Base-by-base conservation (phyloP, 352 stramenopile genomes). In the Globisporangium perplexum region DNA sequence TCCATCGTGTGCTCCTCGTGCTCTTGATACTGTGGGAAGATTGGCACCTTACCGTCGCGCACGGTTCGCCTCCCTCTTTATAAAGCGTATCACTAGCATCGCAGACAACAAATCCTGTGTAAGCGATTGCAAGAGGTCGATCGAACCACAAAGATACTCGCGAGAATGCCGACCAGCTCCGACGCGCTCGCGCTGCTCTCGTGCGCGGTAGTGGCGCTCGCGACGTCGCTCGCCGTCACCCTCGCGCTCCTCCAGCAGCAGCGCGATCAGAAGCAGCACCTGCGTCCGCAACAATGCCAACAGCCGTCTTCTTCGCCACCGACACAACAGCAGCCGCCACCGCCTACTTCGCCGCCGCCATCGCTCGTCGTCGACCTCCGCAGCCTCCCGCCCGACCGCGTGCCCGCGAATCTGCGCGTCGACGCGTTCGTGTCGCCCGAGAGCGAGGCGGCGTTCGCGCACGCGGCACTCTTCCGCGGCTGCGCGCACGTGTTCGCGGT, bases 401-500 rank as follows among this genome's bases (percentile, higher is more conserved):
- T 90, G 1, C 77, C 81, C 4, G n/a, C 26, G 0, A 57, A 42
- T 26, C 60, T 89, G 5, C 74, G 74, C 5, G 50, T 88, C 22
- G 59, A 69, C 17, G 56, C 63, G 31, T 92, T 83, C 50, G 77
- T 92, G 50, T 63, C 63, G 0, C 57, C 23, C 1, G 53, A 81
- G n/a, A 68, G 69, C 47, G 60, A 78, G 7, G 41, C 47, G 8
- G 53, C 64, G 11, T 90, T 92, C 39, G 67, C 74, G 28, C 78
- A 92, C 53, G 50, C 50, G 7, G 61, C 57, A 0, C 46, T 92
- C 12, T 88, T 92, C 50, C 59, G 77, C 17, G 62, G 62, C 18
- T 83, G 74, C 57, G 60, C 60, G n/a, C 72, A 81, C 36, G 78
- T 92, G 0, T 73, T 89, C 12, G 66, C 65, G 1, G 68, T 79